These are phyloP conservation scores for Gleditsia sinensis DNA, from an alignment of 306 rosid species.

Conservation along the genomic window DNA sequence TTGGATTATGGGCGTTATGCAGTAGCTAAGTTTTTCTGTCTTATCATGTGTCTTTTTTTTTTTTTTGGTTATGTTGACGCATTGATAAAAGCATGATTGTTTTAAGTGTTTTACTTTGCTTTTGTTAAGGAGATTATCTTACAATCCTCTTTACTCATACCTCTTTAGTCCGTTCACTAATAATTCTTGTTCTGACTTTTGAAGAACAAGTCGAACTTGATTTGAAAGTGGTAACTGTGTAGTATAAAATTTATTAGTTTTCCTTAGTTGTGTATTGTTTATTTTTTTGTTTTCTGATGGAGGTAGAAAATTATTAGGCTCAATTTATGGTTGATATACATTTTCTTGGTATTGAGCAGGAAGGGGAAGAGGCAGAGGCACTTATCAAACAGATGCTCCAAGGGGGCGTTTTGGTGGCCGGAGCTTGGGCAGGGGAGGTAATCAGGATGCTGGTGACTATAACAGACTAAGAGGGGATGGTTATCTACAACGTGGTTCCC, in stretches of 20 bases:
- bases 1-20: background rate
- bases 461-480: conserved; percentile 62
- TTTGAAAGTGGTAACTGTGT: too few species aligned
- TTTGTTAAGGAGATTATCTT: too few species aligned
- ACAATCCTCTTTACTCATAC: too few species aligned
- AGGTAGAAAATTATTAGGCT: background rate
- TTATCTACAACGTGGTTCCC: conserved; percentile 66
- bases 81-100: background rate
- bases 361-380: conserved; percentile 64
- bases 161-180: too few species aligned
- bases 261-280: background rate
- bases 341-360: conserved; percentile 40
- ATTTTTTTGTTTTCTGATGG: background rate
- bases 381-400: conserved; percentile 56
- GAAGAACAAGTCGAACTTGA: too few species aligned
- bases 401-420: conserved; percentile 64
- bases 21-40: background rate
- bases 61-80: background rate
- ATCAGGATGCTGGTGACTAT: conserved; percentile 54
- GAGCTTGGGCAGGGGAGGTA: conserved; percentile 52
- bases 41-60: background rate
- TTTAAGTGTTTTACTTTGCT: too few species aligned
- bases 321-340: conserved; percentile 3
- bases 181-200: too few species aligned
- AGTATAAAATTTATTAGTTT: background rate